Base-by-base conservation (phyloP, 805 yeast species). In the Saccharomycopsis sp. region DNA sequence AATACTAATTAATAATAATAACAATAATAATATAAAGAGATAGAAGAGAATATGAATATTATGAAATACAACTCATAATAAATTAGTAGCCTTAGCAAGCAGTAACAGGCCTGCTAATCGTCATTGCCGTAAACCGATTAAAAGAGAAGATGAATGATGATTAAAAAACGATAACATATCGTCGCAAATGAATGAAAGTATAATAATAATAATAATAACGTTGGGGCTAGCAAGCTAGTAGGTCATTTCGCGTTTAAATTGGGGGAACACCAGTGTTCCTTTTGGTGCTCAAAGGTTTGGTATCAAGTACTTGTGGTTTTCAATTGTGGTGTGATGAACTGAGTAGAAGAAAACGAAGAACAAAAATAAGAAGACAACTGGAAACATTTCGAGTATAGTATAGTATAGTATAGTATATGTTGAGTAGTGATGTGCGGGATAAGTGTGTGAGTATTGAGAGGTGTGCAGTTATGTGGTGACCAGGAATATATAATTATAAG, bases 251-350 rank as follows among this genome's bases (percentile, higher is more conserved):
- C 22, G 19, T 44, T 12, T 44, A 19, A 14, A 5, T 44, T 44
- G 7, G 49, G 3, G 3, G 19, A 35, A 9, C 14, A 35, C 41
- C 41, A 8, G 14, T 35, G 14, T 35, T 14, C 14, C 14, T 35
- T 35, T 9, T 35, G 14, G 8, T 35, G 14, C 14, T 49, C 47
- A 56, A 20, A 60, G 61, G 25, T 60, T 60, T 58, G 63, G 63
- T 12, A 60, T 49, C 47, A 60, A 54, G 42, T 60, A 58, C 42
- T 53, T 55, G 56, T 60, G 63, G 47, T 47, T 23, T 14, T 50
- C 59, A n/a, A 60, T 42, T 9, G 61, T 35, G 2, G 57, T 49
- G 23, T 58, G 55, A 44, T 60, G 63, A 19, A 60, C 57, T 2
- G 57, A 35, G 54, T 56, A 58, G 52, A 60, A 53, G 19, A 58